A percentile compares a stretch with the other conserved stretches of the same genome.
phyloP scores from a whole-genome alignment of 192 early-diverging fungal species.

The Podila minutissima region DNA sequence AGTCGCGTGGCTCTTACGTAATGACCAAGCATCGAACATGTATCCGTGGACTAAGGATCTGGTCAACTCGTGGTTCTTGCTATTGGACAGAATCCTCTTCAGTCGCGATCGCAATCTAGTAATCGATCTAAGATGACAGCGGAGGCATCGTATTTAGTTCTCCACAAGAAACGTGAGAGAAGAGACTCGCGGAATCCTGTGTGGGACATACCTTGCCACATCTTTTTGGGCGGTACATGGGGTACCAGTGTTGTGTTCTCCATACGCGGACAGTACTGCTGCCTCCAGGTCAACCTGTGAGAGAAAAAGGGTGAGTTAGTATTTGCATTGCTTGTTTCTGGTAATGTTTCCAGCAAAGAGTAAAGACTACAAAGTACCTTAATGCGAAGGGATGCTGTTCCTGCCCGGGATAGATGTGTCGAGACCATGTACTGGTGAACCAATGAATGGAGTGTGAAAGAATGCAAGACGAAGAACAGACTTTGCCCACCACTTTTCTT shows the following conservation, averaged over 20 bases:
- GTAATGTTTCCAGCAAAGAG: no score
- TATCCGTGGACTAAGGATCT: slow-evolving; percentile 28
- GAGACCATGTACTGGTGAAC: slow-evolving; percentile 13
- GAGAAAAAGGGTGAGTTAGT: no score
- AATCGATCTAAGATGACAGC: slow-evolving; percentile 4
- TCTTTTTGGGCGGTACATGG: background rate
- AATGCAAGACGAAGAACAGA: background rate
- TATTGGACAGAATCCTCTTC: background rate
- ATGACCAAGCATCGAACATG: slow-evolving; percentile 44
- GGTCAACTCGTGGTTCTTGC: background rate
- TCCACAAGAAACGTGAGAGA: no score
- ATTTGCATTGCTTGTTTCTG: no score
- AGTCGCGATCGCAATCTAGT: slow-evolving; percentile 6
- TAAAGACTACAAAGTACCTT: slow-evolving; percentile 11
- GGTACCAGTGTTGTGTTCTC: background rate
- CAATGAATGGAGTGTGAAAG: no score
- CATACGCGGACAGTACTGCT: slow-evolving; percentile 31
- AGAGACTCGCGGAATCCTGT: no score
- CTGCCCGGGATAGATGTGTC: slow-evolving; percentile 35
- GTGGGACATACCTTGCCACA: background rate
- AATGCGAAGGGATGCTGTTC: slow-evolving; percentile 15
- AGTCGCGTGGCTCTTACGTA: slow-evolving; percentile 4
- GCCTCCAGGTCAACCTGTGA: slow-evolving; percentile 39
- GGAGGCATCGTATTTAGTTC: background rate
- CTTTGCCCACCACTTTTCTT: slow-evolving; percentile 4